Percentiles rank a stretch among this genome's conserved stretches.
Conservation (phyloP, 2,329 filamentous ascomycete species). For the Tolypocladium cylindrosporum region DNA sequence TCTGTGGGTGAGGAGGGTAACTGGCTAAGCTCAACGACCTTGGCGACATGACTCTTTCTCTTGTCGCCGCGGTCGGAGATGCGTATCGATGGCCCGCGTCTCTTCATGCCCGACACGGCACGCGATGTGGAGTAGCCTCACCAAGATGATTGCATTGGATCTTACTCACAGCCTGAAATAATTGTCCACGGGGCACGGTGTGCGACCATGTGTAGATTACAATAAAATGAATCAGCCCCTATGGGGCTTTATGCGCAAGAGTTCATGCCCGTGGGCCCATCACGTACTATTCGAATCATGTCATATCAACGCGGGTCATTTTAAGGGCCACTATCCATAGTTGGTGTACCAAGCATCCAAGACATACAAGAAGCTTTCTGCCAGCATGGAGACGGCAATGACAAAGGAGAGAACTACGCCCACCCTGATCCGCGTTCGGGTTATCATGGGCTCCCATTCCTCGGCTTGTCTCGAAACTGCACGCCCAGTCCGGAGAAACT, state of each 20-base stretch:
- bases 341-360: no score
- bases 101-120: not conserved
- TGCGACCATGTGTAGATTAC: not conserved
- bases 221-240: not conserved
- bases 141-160: not conserved
- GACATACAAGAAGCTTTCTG: no score
- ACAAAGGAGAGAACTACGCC: no score
- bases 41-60: not conserved
- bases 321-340: no score
- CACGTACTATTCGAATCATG: not conserved
- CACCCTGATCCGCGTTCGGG: no score
- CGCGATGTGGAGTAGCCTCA: not conserved
- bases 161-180: not conserved
- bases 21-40: constrained; percentile 33
- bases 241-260: not conserved
- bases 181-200: not conserved
- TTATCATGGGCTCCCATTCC: no score
- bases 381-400: not conserved
- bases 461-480: no score
- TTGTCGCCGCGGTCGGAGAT: not conserved
- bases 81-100: not conserved
- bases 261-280: not conserved
- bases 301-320: not conserved
- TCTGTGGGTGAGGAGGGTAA: constrained; percentile 72
- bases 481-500: no score